Conservation (phyloP, 1,284 basidiomycete genomes). For the Leccinum angustisporum region DNA sequence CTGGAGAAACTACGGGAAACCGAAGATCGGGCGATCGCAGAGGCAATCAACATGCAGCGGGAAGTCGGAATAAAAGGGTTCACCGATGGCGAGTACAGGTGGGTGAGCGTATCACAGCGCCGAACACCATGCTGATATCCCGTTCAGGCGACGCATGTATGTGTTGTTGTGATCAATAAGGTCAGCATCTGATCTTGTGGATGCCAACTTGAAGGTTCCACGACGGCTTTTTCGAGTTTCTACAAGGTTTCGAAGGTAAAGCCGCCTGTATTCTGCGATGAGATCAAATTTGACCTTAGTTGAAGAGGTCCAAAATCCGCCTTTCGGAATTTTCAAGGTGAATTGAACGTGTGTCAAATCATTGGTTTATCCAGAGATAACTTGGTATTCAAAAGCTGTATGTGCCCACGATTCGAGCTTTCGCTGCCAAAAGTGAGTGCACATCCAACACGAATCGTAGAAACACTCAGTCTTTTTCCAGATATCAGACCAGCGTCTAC, state of each 20-base stretch:
- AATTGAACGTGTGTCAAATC: not conserved
- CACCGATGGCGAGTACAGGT: slow-evolving; percentile 59
- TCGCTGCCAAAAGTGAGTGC: slow-evolving; percentile 50
- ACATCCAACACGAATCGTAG: not conserved
- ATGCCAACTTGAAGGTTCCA: slow-evolving; percentile 17
- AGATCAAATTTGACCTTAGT: slow-evolving; percentile 4
- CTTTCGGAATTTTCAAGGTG: slow-evolving; percentile 31
- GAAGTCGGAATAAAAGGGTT: slow-evolving; percentile 52
- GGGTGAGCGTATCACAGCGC: slow-evolving; percentile 51
- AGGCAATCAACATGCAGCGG: slow-evolving; percentile 52
- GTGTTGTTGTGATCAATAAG: not conserved
- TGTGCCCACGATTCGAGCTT: slow-evolving; percentile 54
- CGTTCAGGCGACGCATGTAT: slow-evolving; percentile 26
- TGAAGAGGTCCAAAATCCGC: slow-evolving; percentile 25
- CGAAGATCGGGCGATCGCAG: slow-evolving; percentile 55
- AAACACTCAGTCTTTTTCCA: slow-evolving; percentile 34
- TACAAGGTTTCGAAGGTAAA: slow-evolving; percentile 31
- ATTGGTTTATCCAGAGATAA: not conserved
- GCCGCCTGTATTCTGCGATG: not conserved
- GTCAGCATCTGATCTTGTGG: slow-evolving; percentile 4
- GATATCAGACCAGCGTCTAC: slow-evolving; percentile 49
- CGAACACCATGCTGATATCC: slow-evolving; percentile 36
- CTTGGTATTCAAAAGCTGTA: slow-evolving; percentile 20
- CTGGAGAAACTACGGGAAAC: slow-evolving; percentile 43
- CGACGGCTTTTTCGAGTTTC: slow-evolving; percentile 29